Evolutionary conservation across 2,329 filamentous ascomycete species (phyloP), one percentile per base, ranked within the genome.

Genomic region (Paracoccidioides brasiliensis): DNA sequence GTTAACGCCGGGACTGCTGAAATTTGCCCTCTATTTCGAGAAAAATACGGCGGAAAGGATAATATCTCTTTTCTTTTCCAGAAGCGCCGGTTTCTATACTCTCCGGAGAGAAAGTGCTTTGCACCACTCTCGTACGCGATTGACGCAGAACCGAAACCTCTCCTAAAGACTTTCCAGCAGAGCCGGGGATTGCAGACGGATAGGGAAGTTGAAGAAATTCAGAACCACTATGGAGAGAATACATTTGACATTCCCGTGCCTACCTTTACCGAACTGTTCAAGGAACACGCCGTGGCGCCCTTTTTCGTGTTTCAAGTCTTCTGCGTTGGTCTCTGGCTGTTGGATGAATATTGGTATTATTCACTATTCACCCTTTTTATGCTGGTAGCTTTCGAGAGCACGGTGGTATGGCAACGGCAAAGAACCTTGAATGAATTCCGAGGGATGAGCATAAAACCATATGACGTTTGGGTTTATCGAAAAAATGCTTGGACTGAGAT

Each of bases 331-430:
- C 76, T 98, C 58, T 98, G 93, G 93, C 88, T 97, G 84, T 76
- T 98, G 68, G 93, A 98, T 68, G 94, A 98, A 74, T 98, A 97
- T 75, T 98, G 94, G 93, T 98, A 98, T 77, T 98, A 98, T 75
- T 97, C 93, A 59, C 81, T 98, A 22, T 98, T 98, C 73, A 98
- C 94, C 0, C 83, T 98, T 28, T 90, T 97, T 76, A 98, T 98
- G 94, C 82, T 98, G 55, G 89, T 98, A 62, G 85, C 83, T 57
- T 98, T 98, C 64, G 93, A 98, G 76, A 96, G 90, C 70, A 98
- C 93, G 2, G 94, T 98, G 41, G 94, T 98, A 14, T 98, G 93
- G 94, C 93, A 98, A 75, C 84, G 93, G 58, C 93, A 98, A 79
- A 82, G 91, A 63, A 98, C 94, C 1, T 74, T 98, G 62, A 94